Percentiles rank a stretch among this genome's conserved stretches.
These are phyloP conservation scores for Chrysoporthe puriensis DNA, from an alignment of 2,329 filamentous ascomycete species.

Conservation along the genomic window DNA sequence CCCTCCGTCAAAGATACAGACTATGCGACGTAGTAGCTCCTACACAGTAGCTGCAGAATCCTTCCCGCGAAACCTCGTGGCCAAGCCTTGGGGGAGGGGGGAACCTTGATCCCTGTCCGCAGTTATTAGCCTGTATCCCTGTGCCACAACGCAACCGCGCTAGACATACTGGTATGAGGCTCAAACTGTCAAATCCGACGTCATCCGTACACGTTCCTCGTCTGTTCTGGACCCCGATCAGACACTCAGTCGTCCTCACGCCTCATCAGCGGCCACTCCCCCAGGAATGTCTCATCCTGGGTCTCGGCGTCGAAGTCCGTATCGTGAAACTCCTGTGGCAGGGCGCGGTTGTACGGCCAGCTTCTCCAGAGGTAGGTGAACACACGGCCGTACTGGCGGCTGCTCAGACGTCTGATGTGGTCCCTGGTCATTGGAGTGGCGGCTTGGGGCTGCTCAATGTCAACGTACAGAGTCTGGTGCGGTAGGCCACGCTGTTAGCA, in stretches of 20 bases:
- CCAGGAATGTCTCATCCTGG: background rate
- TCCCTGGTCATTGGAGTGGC: background rate
- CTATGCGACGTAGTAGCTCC: background rate
- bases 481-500: background rate
- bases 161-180: background rate
- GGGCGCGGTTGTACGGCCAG: background rate
- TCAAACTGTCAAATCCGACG: background rate
- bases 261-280: background rate
- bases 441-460: no score
- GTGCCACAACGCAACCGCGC: background rate
- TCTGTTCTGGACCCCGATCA: no score
- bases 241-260: no score
- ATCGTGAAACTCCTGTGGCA: background rate
- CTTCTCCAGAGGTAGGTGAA: conserved; percentile 3
- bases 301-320: background rate
- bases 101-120: background rate
- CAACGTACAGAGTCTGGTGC: background rate
- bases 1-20: background rate
- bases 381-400: background rate
- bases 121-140: background rate
- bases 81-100: no score
- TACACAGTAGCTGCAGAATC: background rate
- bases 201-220: background rate
- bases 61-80: background rate
- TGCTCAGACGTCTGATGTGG: background rate